Conservation (phyloP, 192 early-diverging fungal species). For the Phlyctochytrium arcticum region DNA sequence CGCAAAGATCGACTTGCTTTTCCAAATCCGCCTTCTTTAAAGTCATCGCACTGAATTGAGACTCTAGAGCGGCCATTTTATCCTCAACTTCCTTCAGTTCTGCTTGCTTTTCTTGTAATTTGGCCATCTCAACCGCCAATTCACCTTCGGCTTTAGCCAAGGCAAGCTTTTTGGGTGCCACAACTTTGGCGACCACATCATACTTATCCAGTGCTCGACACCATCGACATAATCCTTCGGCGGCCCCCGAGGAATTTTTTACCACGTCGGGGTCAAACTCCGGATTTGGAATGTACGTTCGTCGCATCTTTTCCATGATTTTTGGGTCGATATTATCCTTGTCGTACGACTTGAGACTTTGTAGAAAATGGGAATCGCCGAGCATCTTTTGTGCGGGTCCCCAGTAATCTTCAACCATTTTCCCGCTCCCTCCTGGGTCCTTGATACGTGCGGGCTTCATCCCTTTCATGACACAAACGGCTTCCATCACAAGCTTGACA, state of each 20-base stretch:
- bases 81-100: constrained; percentile 61
- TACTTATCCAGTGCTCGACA: constrained; percentile 59
- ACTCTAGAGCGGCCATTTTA: constrained; percentile 53
- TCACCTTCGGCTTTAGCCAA: constrained; percentile 56
- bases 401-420: constrained; percentile 66
- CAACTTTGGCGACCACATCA: constrained; percentile 57
- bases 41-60: constrained; percentile 49
- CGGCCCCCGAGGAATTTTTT: constrained; percentile 57
- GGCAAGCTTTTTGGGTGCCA: constrained; percentile 54
- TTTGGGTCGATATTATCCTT: constrained; percentile 62
- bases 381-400: constrained; percentile 52
- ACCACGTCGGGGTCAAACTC: constrained; percentile 61
- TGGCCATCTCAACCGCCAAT: constrained; percentile 54
- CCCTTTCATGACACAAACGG: constrained; percentile 58
- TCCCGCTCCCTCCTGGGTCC: constrained; percentile 57
- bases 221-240: constrained; percentile 57
- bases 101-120: constrained; percentile 50
- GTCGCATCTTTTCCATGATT: constrained; percentile 52
- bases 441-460: constrained; percentile 59
- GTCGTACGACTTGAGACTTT: constrained; percentile 50
- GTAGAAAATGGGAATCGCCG: constrained; percentile 50
- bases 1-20: constrained; percentile 51
- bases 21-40: constrained; percentile 55
- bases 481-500: constrained; percentile 60
- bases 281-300: constrained; percentile 58